phyloP scores from a whole-genome alignment of 441 rosid species.

The Mallotus repandus region DNA sequence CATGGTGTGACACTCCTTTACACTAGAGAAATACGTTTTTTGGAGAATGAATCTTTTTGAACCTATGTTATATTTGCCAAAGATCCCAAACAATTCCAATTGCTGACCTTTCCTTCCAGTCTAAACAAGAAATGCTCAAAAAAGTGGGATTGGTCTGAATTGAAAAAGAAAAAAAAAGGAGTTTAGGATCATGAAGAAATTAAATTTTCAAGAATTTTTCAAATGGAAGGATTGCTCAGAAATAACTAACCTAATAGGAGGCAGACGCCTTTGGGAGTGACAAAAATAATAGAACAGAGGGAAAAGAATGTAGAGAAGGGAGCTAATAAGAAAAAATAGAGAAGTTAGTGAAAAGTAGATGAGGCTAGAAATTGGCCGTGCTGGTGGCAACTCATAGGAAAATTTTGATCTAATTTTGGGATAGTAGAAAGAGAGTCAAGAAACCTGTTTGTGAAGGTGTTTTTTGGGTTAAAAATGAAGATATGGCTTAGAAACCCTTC shows the following conservation, averaged over 20 bases:
- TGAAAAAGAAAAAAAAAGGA: background rate
- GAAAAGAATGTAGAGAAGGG: background rate
- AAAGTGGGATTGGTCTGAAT: background rate
- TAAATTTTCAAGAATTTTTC: background rate
- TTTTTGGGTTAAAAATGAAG: background rate
- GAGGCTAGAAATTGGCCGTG: background rate
- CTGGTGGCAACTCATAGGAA: background rate
- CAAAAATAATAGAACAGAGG: too few relatives aligned
- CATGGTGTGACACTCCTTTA: background rate
- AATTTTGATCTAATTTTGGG: background rate
- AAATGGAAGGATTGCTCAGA: background rate
- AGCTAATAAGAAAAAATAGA: background rate
- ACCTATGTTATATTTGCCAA: background rate
- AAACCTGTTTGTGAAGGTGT: background rate
- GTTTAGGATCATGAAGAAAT: background rate
- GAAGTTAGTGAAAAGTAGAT: background rate
- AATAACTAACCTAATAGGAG: background rate
- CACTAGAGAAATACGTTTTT: background rate
- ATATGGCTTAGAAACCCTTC: background rate
- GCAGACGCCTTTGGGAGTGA: background rate
- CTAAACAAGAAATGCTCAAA: background rate
- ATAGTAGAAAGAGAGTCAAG: background rate
- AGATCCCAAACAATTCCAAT: background rate
- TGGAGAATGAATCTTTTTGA: background rate
- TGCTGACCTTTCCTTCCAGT: background rate